Evolutionary conservation across 2,329 filamentous ascomycete genomes (phyloP), one percentile per base, ranked within the genome.

Genomic region (Neopestalotiopsis sp.): DNA sequence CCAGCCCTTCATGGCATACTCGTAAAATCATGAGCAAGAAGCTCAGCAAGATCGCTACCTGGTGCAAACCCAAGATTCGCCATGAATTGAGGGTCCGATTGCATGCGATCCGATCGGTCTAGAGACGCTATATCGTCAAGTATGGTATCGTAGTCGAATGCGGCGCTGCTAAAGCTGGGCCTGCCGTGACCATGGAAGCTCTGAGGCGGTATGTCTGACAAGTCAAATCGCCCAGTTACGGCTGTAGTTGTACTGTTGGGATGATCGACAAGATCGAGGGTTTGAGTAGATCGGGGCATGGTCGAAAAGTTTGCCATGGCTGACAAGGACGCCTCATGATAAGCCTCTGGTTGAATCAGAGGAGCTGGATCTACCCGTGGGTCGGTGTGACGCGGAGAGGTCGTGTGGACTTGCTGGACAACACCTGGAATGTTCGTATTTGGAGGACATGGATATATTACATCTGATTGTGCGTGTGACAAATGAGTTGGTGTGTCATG

Each of bases 1-100:
- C 57, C 10, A 20, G 20, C 20, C 14, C 59, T 10, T 62, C 49
- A 66, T n/a, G 42, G 42, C 32, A 67, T 67, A 3, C 70, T 74
- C 70, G 69, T 73, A 56, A 74, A 75, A 34, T 75, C 73, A 58
- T 74, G 71, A 6, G 72, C 71, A 42, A 73, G 71, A 5, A 75
- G 70, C 57, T 89, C 88, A 0, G 84, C 83, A 64, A 91, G 81
- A 68, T 89, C 88, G 42, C 87, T 86, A 32, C 89, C 89, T 0
- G 89, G 89, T 1, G 86, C 88, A 75, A 91, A 90, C 0, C 90
- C 90, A 24, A 92, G 81, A 72, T 91, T 91, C 59, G 88, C 85
- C 89, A 91, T 90, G 73, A 91, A 91, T 71, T 90, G 87, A 1
- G 87, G 83, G 71, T 90, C 88, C 13, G 85, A 83, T 32, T 88